Evolutionary conservation across 73 alveolate genomes (phyloP), one percentile per base, ranked within the genome.

Genomic region (Paramecium caudatum): DNA sequence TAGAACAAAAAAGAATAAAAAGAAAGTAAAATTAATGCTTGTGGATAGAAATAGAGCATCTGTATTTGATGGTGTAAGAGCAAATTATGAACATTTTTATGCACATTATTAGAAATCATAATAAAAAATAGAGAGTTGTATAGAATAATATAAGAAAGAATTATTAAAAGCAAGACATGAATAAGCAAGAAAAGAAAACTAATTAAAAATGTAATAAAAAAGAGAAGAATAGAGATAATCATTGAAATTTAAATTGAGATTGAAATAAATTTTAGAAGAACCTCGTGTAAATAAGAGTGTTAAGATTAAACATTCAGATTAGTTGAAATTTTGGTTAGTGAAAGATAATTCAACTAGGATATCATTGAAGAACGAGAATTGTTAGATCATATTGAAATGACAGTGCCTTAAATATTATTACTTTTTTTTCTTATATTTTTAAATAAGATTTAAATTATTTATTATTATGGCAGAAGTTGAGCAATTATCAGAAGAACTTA

Each of bases 381-480:
- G 80, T 23, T 55, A 55, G n/a, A 55, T 55, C 80, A 55, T 55
- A 27, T 21, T 55, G 30, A 13, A 55, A 55, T 55, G 80, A 55
- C 46, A 55, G 23, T 55, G 13, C 30, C 80, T n/a, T n/a, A n/a
- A n/a, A n/a, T n/a, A n/a, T n/a, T n/a, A n/a, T n/a, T n/a, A n/a
- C n/a, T n/a, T n/a, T n/a, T n/a, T n/a, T n/a, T n/a, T n/a, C n/a
- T n/a, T n/a, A n/a, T n/a, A n/a, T n/a, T n/a, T 55, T 55, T 7
- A 50, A 55, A 55, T 55, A 55, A 55, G 80, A 55, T 55, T 23
- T 55, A 55, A 55, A 55, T 55, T 55, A 55, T 55, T 55, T n/a
- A n/a, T 55, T 55, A 55, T 55, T 55, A 55, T 74, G 88, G 88
- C 88, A 27, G 88, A 74, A 45, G 69, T 43, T 19, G 43, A 74